These are phyloP conservation scores for Cryptococcus neoformans DNA, from an alignment of 1,284 basidiomycete species.

Conservation along the genomic window DNA sequence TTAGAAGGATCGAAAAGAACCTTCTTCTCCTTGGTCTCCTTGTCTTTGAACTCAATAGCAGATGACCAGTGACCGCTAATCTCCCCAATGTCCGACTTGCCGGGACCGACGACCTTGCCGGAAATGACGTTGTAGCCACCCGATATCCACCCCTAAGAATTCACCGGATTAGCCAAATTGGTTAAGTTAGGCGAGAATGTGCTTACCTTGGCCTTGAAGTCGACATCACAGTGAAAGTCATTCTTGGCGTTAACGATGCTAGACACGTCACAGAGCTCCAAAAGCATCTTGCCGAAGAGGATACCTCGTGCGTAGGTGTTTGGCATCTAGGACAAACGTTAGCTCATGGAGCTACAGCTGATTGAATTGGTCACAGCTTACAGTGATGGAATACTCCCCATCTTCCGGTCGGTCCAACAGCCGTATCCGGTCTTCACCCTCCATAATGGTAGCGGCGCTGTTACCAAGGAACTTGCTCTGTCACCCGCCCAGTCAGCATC, in stretches of 20 bases:
- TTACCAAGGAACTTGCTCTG: constrained; percentile 91
- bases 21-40: constrained; percentile 66
- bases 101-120: constrained; percentile 65
- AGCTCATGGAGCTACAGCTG: background rate
- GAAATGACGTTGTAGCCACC: constrained; percentile 91
- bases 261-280: constrained; percentile 91
- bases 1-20: constrained; percentile 80
- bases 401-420: constrained; percentile 78
- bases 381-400: constrained; percentile 56
- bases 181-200: constrained; percentile 32
- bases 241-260: constrained; percentile 78
- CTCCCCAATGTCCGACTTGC: constrained; percentile 75
- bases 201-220: constrained; percentile 87
- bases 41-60: constrained; percentile 78
- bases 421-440: constrained; percentile 86
- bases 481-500: background rate
- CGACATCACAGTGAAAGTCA: constrained; percentile 74
- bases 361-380: constrained; percentile 12
- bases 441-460: constrained; percentile 91
- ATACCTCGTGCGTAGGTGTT: constrained; percentile 98
- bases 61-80: constrained; percentile 89
- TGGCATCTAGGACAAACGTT: constrained; percentile 61
- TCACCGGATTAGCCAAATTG: background rate
- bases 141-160: constrained; percentile 75
- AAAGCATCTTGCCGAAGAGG: constrained; percentile 95